A percentile compares a stretch with the other conserved stretches of the same genome.
phyloP scores from a whole-genome alignment of 192 early-diverging fungal genomes.

The Linnemannia zychae region DNA sequence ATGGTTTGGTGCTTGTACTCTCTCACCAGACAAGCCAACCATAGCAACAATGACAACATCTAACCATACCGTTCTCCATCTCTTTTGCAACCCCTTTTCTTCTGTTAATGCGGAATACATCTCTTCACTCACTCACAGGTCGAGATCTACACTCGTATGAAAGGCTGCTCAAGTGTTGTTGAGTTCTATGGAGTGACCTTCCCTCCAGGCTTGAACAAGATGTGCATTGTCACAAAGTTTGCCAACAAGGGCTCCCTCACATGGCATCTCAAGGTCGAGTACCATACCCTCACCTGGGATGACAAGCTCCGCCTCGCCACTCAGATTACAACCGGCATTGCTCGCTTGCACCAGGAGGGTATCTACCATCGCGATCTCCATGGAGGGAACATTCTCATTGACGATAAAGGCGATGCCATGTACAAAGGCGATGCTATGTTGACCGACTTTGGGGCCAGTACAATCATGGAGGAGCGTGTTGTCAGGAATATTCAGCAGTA shows the following conservation, averaged over 20 bases:
- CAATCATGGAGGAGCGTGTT: slow-evolving; percentile 43
- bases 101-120: not conserved
- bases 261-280: slow-evolving; percentile 51
- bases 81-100: not conserved
- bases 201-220: slow-evolving; percentile 32
- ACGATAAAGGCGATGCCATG: slow-evolving; percentile 39
- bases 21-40: not conserved
- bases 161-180: slow-evolving; percentile 37
- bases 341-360: slow-evolving; percentile 43
- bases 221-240: slow-evolving; percentile 57
- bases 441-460: slow-evolving; percentile 54
- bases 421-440: slow-evolving; percentile 44
- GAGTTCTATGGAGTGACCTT: slow-evolving; percentile 45
- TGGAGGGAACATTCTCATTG: slow-evolving; percentile 52
- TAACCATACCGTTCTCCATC: not conserved
- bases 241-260: slow-evolving; percentile 53
- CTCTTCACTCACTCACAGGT: slow-evolving; percentile 17
- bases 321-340: slow-evolving; percentile 43
- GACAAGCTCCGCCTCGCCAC: slow-evolving; percentile 47
- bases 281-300: slow-evolving; percentile 50
- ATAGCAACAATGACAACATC: not conserved
- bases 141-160: slow-evolving; percentile 51
- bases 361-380: slow-evolving; percentile 57
- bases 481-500: slow-evolving; percentile 34
- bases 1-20: too few relatives aligned